Conservation (phyloP, 164 flowering plant species). For the Piper betle region DNA sequence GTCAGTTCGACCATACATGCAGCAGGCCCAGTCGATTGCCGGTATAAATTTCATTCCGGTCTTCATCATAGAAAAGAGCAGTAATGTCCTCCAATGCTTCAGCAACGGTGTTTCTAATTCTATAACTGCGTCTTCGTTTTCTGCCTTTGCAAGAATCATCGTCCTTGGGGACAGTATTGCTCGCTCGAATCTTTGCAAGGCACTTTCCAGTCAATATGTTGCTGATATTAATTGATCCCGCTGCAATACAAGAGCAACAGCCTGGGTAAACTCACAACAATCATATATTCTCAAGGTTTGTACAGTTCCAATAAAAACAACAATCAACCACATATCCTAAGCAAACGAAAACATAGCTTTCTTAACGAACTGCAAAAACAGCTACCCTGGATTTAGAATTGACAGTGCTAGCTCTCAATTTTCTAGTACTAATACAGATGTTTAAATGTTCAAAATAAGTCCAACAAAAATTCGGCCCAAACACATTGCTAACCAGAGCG, state of each 20-base stretch:
- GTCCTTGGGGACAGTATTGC: constrained; percentile 25
- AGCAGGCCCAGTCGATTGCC: constrained; percentile 77
- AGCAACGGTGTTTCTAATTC: constrained; percentile 47
- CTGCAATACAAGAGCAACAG: constrained; percentile 23
- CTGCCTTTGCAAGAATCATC: constrained; percentile 18
- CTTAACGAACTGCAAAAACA: no score
- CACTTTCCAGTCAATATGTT: constrained; percentile 92
- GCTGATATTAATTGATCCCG: constrained; percentile 89
- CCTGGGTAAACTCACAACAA: no score
- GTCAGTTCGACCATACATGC: constrained; percentile 92
- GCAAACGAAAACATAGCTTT: no score
- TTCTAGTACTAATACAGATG: no score
- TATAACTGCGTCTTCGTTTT: constrained; percentile 22
- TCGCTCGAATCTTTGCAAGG: constrained; percentile 67
- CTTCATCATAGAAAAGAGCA: constrained; percentile 94
- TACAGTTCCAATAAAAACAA: no score
- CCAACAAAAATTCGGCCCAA: no score
- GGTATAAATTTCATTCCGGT: constrained; percentile 86
- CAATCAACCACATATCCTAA: no score
- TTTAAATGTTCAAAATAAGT: no score
- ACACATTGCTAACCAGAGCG: no score
- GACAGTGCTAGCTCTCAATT: no score
- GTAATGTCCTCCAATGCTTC: constrained; percentile 94
- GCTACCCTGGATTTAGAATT: no score
- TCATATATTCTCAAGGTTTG: no score